Percentiles rank a stretch among this genome's conserved stretches.
Conservation (phyloP, 1,284 basidiomycete species). For the Sporisorium graminicola region DNA sequence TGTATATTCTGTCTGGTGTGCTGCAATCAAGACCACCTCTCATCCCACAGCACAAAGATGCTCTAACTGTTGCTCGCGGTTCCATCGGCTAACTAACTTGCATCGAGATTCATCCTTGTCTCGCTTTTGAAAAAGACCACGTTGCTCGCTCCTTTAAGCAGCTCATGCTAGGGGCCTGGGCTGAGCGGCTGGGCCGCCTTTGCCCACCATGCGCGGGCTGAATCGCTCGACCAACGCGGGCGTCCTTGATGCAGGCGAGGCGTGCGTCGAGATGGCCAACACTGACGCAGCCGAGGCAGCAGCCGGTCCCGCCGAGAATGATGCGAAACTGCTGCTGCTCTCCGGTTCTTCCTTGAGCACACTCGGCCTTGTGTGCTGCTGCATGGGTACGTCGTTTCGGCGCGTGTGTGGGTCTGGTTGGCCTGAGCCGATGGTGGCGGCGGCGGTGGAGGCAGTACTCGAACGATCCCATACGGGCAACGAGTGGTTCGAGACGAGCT, state of each 20-base stretch:
- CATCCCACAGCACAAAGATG: no score
- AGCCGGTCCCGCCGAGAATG: background rate
- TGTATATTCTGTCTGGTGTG: no score
- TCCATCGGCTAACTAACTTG: no score
- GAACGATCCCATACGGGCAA: constrained; percentile 37
- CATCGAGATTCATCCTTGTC: no score
- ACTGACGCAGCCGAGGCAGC: constrained; percentile 5
- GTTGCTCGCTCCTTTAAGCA: background rate
- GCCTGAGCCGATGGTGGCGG: background rate
- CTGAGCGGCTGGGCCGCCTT: background rate
- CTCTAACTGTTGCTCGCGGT: no score
- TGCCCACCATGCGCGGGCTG: constrained; percentile 10
- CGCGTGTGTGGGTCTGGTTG: constrained; percentile 1
- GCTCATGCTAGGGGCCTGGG: background rate
- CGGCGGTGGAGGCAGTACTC: background rate
- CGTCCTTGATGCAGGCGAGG: constrained; percentile 11
- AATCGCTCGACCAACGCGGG: background rate
- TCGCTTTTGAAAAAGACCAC: no score
- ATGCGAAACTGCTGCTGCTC: background rate
- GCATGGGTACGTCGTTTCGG: constrained; percentile 24
- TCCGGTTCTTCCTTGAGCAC: constrained; percentile 33
- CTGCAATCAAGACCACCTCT: no score
- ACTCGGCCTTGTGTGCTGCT: constrained; percentile 22
- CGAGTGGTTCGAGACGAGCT: constrained; percentile 51
- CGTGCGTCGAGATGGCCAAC: constrained; percentile 7